phyloP scores from a whole-genome alignment of 108 stramenopile genomes.

The Stephanodiscus minutulus region DNA sequence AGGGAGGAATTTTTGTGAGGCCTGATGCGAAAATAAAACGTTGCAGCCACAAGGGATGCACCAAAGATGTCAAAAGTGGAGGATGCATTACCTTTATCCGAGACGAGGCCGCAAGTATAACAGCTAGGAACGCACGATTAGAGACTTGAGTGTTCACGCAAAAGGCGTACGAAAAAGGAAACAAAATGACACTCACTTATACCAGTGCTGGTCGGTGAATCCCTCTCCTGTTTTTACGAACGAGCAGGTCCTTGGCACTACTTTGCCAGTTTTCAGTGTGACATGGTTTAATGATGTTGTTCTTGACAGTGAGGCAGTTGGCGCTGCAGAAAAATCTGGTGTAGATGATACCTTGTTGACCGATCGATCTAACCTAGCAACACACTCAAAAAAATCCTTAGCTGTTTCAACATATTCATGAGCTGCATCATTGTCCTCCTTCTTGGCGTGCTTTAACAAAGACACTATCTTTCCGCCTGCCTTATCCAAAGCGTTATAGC shows the following conservation, averaged over 20 bases:
- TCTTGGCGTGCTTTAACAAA: slow-evolving; percentile 4
- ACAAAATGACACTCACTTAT: slow-evolving; percentile 39
- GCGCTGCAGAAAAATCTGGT: not conserved
- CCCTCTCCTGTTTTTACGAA: slow-evolving; percentile 68
- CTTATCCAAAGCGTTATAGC: slow-evolving; percentile 31
- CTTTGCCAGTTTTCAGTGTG: slow-evolving; percentile 20
- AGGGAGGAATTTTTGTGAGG: not conserved
- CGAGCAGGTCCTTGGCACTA: slow-evolving; percentile 60
- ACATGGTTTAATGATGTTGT: slow-evolving; percentile 7
- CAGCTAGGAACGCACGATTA: no score
- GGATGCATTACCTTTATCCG: no score
- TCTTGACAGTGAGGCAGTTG: not conserved
- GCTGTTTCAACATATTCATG: slow-evolving; percentile 1
- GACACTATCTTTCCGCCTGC: slow-evolving; percentile 21
- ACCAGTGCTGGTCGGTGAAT: slow-evolving; percentile 88
- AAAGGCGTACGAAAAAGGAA: not conserved
- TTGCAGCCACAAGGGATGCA: no score
- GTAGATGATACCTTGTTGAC: slow-evolving; percentile 8
- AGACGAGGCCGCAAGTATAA: slow-evolving; percentile 81
- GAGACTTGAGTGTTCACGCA: not conserved
- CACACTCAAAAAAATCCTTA: slow-evolving; percentile 30
- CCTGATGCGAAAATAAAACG: no score
- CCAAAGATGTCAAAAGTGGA: not conserved
- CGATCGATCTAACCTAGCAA: slow-evolving; percentile 17
- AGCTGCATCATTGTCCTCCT: slow-evolving; percentile 1